These are phyloP conservation scores for Diutina catenulata DNA, from an alignment of 1,139 yeast genomes.

Conservation along the genomic window DNA sequence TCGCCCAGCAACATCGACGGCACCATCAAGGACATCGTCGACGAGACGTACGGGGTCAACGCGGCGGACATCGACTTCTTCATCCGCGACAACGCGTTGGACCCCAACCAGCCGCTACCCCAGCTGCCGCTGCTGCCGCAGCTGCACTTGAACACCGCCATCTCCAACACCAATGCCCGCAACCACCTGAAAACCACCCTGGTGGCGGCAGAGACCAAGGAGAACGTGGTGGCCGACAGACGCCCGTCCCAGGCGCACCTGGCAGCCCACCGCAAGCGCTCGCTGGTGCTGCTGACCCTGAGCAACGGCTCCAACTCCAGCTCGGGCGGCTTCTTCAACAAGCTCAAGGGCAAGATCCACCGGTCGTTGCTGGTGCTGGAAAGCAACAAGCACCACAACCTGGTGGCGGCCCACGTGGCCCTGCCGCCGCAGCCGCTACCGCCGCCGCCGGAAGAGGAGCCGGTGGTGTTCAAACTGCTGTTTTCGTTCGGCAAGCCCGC, in stretches of 20 bases:
- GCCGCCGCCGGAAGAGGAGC: background rate
- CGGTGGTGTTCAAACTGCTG: background rate
- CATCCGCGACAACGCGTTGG: background rate
- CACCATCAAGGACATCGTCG: background rate
- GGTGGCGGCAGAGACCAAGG: conserved; percentile 1
- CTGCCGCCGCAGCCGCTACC: background rate
- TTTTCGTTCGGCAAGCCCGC: background rate
- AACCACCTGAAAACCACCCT: background rate
- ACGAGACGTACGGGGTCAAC: conserved; percentile 2
- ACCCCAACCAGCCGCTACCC: background rate
- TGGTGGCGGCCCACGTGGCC: background rate
- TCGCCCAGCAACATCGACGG: background rate
- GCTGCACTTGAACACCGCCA: background rate
- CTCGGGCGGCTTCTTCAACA: conserved; percentile 25
- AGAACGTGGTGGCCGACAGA: too few relatives aligned
- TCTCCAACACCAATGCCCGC: background rate
- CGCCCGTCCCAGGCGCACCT: background rate
- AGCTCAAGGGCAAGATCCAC: conserved; percentile 23
- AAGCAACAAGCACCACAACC: background rate
- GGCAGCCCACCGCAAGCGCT: background rate
- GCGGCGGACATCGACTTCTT: conserved; percentile 2
- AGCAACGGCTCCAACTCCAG: conserved; percentile 10
- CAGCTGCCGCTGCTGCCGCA: background rate
- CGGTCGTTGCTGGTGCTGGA: conserved; percentile 3
- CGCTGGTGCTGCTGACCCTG: conserved; percentile 5